Evolutionary conservation across 441 rosid genomes (phyloP), one percentile per base, ranked within the genome.

Genomic region (Gossypium schwendimanii): DNA sequence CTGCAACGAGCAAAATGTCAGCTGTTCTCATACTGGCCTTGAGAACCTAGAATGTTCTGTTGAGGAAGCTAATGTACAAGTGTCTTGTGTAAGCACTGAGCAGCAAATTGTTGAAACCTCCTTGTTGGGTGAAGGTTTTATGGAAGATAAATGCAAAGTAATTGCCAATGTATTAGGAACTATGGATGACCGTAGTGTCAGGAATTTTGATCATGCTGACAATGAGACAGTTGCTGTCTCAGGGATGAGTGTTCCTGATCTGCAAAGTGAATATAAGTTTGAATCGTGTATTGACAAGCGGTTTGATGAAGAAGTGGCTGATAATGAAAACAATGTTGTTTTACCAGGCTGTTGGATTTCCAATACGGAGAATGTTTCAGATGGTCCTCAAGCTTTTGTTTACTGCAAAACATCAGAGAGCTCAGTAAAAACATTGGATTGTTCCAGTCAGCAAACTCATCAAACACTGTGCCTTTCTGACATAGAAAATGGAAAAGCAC

Each of bases 401-500:
- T 69, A 59, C 47, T 28, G 83, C 28, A 82, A 77, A 81, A 75
- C 81, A 44, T 69, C 90, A 23, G 82, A 76, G 57, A 81, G 78
- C 65, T 79, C 74, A 11, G 57, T 49, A 33, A 47, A 76, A 24
- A 75, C 59, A 45, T 73, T 65, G 28, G 73, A 75, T 63, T 81
- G 71, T 73, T 65, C 73, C 68, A 73, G 45, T 44, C 82, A 77
- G 66, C 72, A 82, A 80, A 58, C 76, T 73, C 70, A 60, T 62
- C 82, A 81, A 72, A 74, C 76, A 55, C 41, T 73, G 31, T 63
- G 55, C 63, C 71, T 78, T 72, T 45, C 81, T 64, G 66, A 71
- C 74, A 88, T 76, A 75, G 88, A 78, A 71, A 71, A 76, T 45
- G 71, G 64, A 47, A 79, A 82, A 66, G 78, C 71, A 58, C 77